A percentile compares a stretch with the other conserved stretches of the same genome.
Conservation (phyloP, 345 rosid genomes). For the Dipteronia dyeriana region DNA sequence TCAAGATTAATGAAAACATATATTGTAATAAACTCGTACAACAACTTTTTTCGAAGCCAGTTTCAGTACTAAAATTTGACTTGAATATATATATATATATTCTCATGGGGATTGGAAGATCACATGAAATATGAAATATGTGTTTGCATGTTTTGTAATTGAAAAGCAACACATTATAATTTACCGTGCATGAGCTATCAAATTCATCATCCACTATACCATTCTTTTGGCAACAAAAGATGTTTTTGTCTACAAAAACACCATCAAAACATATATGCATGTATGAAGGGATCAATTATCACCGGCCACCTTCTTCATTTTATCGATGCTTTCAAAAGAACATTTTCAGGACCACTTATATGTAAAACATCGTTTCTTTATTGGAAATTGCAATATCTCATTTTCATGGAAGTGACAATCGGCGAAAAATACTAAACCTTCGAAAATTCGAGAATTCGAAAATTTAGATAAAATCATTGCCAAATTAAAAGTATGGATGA, state of each 20-base stretch:
- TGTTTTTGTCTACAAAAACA: constrained; percentile 8
- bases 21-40: too few relatives aligned
- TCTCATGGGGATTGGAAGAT: not conserved
- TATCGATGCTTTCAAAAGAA: not conserved
- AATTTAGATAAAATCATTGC: too few relatives aligned
- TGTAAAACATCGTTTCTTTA: not conserved
- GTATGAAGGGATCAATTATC: not conserved
- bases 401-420: too few relatives aligned
- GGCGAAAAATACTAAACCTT: too few relatives aligned
- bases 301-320: not conserved
- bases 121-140: not conserved
- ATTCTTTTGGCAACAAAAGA: not conserved
- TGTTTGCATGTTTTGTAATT: not conserved
- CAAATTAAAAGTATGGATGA: too few relatives aligned
- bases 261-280: not conserved
- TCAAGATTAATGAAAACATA: too few relatives aligned
- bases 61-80: not conserved
- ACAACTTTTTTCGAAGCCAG: not conserved
- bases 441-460: too few relatives aligned
- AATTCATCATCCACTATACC: not conserved
- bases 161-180: not conserved
- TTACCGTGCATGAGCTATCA: constrained; percentile 1
- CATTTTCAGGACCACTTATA: not conserved
- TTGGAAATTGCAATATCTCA: not conserved
- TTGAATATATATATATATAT: too few relatives aligned